A percentile compares a stretch with the other conserved stretches of the same genome.
These are phyloP conservation scores for Pholiota microspora DNA, from an alignment of 768 basidiomycete species.

Conservation along the genomic window DNA sequence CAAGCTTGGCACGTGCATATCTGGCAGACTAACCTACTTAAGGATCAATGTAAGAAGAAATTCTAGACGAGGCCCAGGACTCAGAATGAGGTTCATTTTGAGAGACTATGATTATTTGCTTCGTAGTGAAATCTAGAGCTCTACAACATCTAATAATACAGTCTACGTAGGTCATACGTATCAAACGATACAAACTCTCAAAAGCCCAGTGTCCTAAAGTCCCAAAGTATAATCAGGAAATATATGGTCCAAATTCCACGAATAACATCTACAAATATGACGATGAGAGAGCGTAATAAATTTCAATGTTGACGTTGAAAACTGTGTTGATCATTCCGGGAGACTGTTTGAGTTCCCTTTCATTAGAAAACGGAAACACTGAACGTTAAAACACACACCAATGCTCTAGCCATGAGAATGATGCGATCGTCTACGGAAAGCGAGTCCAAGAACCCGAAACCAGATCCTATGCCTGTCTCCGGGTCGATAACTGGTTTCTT, in stretches of 20 bases:
- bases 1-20: no score
- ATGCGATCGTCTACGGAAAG: slow-evolving; percentile 23
- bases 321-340: slow-evolving; percentile 22
- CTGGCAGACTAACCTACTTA: no score
- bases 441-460: slow-evolving; percentile 15
- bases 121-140: no score
- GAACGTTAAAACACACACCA: slow-evolving; percentile 11
- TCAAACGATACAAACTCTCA: no score
- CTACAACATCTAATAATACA: no score
- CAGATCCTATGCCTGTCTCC: slow-evolving; percentile 5
- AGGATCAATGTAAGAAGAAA: no score
- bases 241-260: background rate
- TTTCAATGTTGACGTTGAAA: slow-evolving; percentile 25
- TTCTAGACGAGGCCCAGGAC: no score
- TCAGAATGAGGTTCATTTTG: no score
- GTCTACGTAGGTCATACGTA: no score
- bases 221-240: background rate
- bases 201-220: no score
- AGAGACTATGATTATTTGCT: no score
- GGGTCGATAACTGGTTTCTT: slow-evolving; percentile 1
- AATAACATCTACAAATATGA: slow-evolving; percentile 12
- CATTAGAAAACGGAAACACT: background rate
- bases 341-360: slow-evolving; percentile 9
- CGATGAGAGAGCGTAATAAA: slow-evolving; percentile 21
- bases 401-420: slow-evolving; percentile 21